phyloP scores from a whole-genome alignment of 2,329 filamentous ascomycete genomes.

The Neofusicoccum laricinum region DNA sequence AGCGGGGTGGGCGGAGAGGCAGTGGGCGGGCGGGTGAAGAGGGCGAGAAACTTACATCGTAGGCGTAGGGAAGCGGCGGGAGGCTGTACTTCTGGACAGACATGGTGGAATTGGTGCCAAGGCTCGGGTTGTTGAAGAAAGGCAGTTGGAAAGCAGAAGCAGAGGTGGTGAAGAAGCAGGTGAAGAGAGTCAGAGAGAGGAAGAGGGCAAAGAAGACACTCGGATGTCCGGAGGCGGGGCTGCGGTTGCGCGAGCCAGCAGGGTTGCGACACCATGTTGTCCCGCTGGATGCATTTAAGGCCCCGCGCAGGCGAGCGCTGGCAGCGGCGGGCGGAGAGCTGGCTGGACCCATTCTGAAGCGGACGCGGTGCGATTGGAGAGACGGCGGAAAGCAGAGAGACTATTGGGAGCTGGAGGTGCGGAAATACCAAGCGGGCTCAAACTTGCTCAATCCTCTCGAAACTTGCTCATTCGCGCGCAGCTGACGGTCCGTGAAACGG shows the following conservation, averaged over 20 bases:
- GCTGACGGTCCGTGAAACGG: neutral
- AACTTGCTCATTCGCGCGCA: conserved; percentile 15
- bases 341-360: neutral
- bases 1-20: neutral
- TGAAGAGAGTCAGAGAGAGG: neutral
- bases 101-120: conserved; percentile 36
- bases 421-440: conserved; percentile 8
- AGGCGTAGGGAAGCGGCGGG: conserved; percentile 65
- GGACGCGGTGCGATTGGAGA: neutral
- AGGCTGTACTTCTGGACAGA: conserved; percentile 54
- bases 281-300: neutral
- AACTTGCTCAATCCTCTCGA: conserved; percentile 16
- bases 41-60: conserved; percentile 56
- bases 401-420: neutral
- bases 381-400: neutral
- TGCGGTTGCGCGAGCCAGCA: neutral
- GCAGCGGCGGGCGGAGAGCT: neutral
- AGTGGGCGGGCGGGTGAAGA: neutral
- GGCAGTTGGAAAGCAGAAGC: conserved; percentile 13
- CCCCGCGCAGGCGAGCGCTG: neutral
- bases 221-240: neutral
- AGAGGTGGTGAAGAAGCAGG: conserved; percentile 8
- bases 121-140: conserved; percentile 24
- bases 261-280: conserved; percentile 15
- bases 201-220: conserved; percentile 1